Evolutionary conservation across 768 basidiomycete genomes (phyloP).

Genomic region (Coprinellus micaceus): DNA sequence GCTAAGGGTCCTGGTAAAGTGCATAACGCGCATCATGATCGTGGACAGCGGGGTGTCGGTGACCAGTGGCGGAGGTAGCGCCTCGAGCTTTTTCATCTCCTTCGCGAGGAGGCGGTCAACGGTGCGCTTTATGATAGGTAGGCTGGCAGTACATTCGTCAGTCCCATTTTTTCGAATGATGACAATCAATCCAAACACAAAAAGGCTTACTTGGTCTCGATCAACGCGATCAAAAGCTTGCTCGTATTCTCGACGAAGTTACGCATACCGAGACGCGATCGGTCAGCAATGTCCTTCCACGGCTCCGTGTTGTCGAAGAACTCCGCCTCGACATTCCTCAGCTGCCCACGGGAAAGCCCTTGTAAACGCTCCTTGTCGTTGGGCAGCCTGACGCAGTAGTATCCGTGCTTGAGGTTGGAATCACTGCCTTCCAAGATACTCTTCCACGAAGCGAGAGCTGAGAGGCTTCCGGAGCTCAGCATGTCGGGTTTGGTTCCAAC

Average conservation of each 20-base stretch:
- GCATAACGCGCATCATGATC: conserved; percentile 39
- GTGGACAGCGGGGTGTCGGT: conserved; percentile 41
- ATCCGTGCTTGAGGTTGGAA: conserved; percentile 46
- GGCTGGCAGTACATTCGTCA: no score
- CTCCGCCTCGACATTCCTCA: conserved; percentile 30
- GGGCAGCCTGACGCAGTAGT: conserved; percentile 65
- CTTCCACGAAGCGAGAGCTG: conserved; percentile 43
- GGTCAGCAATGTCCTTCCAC: conserved; percentile 46
- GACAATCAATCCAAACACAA: no score
- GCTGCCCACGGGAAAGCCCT: conserved; percentile 32
- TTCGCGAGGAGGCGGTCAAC: conserved; percentile 37
- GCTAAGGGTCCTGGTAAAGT: conserved; percentile 37
- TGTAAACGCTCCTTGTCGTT: conserved; percentile 50
- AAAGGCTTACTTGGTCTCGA: conserved; percentile 53
- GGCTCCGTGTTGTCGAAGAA: conserved; percentile 49
- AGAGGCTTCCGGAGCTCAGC: conserved; percentile 39
- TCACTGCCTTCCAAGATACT: conserved; percentile 43
- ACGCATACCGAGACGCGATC: conserved; percentile 50
- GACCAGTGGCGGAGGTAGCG: conserved; percentile 43
- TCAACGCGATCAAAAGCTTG: conserved; percentile 44
- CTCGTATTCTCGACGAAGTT: conserved; percentile 53
- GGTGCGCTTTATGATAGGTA: conserved; percentile 41
- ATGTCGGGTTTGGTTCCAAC: conserved; percentile 70
- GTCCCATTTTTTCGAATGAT: no score
- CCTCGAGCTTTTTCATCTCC: conserved; percentile 29